phyloP scores from a whole-genome alignment of 2,329 filamentous ascomycete genomes.

The Neurospora crassa region DNA sequence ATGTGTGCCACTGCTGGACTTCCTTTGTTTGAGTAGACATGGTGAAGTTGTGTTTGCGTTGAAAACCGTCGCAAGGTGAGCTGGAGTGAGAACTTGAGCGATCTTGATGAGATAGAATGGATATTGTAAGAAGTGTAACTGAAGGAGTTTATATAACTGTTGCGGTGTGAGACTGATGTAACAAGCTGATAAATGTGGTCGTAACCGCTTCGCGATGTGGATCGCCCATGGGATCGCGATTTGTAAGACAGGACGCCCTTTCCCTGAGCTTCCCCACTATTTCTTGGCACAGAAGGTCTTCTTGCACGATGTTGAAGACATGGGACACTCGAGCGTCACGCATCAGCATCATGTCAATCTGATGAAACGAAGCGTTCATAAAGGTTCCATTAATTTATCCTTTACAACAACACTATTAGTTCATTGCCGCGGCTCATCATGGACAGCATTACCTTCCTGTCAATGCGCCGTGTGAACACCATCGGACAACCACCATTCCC shows the following conservation, averaged over 20 bases:
- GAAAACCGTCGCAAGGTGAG: neutral
- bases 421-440: no score
- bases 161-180: neutral
- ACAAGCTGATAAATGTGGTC: neutral
- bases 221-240: neutral
- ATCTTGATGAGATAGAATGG: neutral
- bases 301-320: neutral
- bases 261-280: neutral
- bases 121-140: neutral
- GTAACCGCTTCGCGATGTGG: neutral
- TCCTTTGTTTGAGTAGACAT: neutral
- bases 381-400: neutral
- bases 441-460: neutral
- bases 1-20: conserved; percentile 36
- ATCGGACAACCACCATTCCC: neutral
- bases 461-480: neutral
- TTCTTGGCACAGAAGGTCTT: neutral
- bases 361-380: neutral
- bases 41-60: neutral
- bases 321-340: neutral
- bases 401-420: neutral
- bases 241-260: neutral
- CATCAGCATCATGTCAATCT: neutral
- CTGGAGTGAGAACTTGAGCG: neutral
- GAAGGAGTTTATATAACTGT: no score